These are phyloP conservation scores for Blastobotrys attinorum DNA, from an alignment of 805 yeast species.

Conservation along the genomic window DNA sequence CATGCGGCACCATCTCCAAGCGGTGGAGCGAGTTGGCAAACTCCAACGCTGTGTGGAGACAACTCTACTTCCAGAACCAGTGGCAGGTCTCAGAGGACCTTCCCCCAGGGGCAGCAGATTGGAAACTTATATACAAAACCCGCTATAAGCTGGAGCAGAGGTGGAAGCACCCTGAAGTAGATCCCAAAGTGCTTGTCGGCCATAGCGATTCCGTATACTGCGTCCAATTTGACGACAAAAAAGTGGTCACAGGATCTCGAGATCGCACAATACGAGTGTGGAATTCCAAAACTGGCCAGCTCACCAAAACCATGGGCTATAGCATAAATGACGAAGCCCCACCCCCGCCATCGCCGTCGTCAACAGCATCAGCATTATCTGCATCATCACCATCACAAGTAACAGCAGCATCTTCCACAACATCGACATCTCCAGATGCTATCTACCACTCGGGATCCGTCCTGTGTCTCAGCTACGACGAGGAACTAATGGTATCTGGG, in stretches of 20 bases:
- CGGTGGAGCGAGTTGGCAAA: conserved; percentile 17
- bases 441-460: conserved; percentile 27
- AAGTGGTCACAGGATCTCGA: conserved; percentile 72
- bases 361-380: too few species aligned
- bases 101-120: conserved; percentile 12
- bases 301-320: conserved; percentile 15
- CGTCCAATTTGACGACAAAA: conserved; percentile 62
- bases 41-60: conserved; percentile 20
- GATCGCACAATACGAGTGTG: conserved; percentile 30
- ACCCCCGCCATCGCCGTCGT: too few species aligned
- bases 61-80: conserved; percentile 9
- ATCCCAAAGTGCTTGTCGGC: conserved; percentile 34
- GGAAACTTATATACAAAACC: conserved; percentile 21
- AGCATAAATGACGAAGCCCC: neutral
- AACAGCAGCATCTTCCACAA: too few species aligned
- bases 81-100: conserved; percentile 14
- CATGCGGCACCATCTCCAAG: conserved; percentile 17
- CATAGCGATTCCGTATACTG: conserved; percentile 83
- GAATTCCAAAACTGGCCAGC: conserved; percentile 21
- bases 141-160: conserved; percentile 20
- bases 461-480: conserved; percentile 26
- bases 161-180: conserved; percentile 22
- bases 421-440: neutral
- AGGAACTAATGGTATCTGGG: conserved; percentile 26
- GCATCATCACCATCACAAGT: too few species aligned